Conservation (phyloP, 2,329 filamentous ascomycete genomes). For the Plenodomus biglobosus region DNA sequence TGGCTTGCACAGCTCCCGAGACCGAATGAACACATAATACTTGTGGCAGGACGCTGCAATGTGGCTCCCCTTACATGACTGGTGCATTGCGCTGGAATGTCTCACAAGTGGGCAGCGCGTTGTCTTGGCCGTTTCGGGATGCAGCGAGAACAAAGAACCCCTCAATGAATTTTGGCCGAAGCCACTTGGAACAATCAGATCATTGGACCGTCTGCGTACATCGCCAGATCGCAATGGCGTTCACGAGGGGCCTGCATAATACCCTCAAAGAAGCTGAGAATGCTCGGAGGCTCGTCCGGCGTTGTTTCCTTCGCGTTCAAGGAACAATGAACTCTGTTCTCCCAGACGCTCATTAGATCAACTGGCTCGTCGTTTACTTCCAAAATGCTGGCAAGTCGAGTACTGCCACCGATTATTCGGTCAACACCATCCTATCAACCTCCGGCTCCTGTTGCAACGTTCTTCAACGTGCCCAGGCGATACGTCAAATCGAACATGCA, state of each 20-base stretch:
- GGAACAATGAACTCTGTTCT: conserved; percentile 39
- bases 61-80: conserved; percentile 41
- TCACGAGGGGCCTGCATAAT: conserved; percentile 29
- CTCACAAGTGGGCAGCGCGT: conserved; percentile 27
- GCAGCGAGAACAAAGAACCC: conserved; percentile 41
- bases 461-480: conserved; percentile 39
- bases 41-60: conserved; percentile 27
- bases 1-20: conserved; percentile 18
- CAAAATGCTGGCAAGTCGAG: conserved; percentile 41
- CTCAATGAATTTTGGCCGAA: conserved; percentile 32
- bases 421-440: conserved; percentile 18
- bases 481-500: conserved; percentile 41
- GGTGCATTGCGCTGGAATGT: conserved; percentile 38
- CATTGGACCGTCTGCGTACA: conserved; percentile 27
- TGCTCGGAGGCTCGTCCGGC: conserved; percentile 25
- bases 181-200: conserved; percentile 42
- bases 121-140: conserved; percentile 39
- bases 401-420: conserved; percentile 36
- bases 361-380: conserved; percentile 23
- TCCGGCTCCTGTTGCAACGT: conserved; percentile 33
- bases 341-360: conserved; percentile 35
- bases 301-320: conserved; percentile 30
- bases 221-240: conserved; percentile 26
- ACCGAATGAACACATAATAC: conserved; percentile 17
- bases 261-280: conserved; percentile 37